Evolutionary conservation across 208 protist species (phyloP), one percentile per base, ranked within the genome.

Genomic region (Vickermania ingenoplastis): DNA sequence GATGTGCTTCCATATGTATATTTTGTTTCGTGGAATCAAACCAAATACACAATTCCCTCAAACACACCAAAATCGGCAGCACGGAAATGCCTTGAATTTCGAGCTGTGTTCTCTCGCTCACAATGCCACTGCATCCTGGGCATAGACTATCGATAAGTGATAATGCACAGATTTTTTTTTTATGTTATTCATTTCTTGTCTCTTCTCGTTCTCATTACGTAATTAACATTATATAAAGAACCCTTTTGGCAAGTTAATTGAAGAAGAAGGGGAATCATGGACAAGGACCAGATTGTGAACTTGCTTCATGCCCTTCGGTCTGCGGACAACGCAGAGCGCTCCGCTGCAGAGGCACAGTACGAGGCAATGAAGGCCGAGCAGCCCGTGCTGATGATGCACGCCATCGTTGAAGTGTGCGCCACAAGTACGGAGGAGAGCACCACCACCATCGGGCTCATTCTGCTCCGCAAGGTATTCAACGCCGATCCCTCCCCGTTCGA

Each of bases 381-480:
- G 31, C 70, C 74, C 22, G 69, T 58, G 1, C 85, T 59, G 73
- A 75, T 75, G 41, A 87, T 94, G 81, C 75, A 75, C 57, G 66
- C 66, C 7, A 57, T 94, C 23, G 63, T 77, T 2, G 77, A 88
- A 59, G 50, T 77, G 17, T 87, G 81, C 53, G 79, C 77, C 1
- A 59, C 57, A 3, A 70, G 70, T 14, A 62, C 83, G 25, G 77
- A 85, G 30, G 30, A 53, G 7, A 52, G 65, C n/a, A 60, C 68
- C 4, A 68, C 65, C 27, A 69, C 77, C 49, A 83, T 94, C 53
- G 69, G 71, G 22, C 61, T 94, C 7, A 71, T 90, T 54, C 70
- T 91, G 57, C 66, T 94, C 50, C 75, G 77, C 30, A 91, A 91
- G 67, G 54, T 89, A 31, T 79, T 94, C 57, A 81, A 83, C 55